Conservation (phyloP, 1,284 basidiomycete species). For the Coniferiporia sulphurascens region DNA sequence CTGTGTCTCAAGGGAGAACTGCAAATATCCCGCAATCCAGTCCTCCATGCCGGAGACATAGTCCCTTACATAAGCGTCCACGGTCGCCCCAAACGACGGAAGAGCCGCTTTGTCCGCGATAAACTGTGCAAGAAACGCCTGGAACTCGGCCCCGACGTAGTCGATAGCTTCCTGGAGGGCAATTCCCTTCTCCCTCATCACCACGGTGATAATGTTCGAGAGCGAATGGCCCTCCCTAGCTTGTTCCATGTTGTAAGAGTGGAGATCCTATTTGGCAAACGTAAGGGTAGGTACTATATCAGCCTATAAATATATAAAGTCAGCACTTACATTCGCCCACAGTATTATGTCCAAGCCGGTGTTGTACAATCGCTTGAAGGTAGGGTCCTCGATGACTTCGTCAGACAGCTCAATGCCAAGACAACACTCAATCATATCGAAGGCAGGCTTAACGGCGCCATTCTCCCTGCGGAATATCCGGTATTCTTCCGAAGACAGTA, state of each 20-base stretch:
- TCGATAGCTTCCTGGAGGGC: conserved; percentile 54
- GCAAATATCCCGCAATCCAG: conserved; percentile 47
- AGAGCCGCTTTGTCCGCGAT: conserved; percentile 33
- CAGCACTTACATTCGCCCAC: background rate
- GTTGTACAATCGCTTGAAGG: background rate
- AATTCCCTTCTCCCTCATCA: conserved; percentile 50
- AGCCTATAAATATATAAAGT: background rate
- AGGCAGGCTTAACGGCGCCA: conserved; percentile 10
- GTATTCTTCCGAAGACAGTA: conserved; percentile 30
- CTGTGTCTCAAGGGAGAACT: conserved; percentile 56
- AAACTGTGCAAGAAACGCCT: conserved; percentile 46
- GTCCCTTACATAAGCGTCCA: conserved; percentile 35
- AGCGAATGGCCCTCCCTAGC: conserved; percentile 48
- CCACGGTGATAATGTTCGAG: conserved; percentile 60
- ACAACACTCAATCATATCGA: conserved; percentile 13
- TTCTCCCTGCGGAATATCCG: conserved; percentile 11
- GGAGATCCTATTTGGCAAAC: conserved; percentile 46
- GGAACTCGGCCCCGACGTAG: conserved; percentile 48
- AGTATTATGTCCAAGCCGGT: background rate
- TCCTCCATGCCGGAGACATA: conserved; percentile 44
- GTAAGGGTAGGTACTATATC: background rate
- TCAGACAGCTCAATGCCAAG: conserved; percentile 16
- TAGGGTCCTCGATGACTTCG: conserved; percentile 14
- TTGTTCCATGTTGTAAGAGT: conserved; percentile 71
- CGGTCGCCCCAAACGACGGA: conserved; percentile 1